Base-by-base conservation (phyloP, 352 stramenopile genomes). In the Pythium volutum region DNA sequence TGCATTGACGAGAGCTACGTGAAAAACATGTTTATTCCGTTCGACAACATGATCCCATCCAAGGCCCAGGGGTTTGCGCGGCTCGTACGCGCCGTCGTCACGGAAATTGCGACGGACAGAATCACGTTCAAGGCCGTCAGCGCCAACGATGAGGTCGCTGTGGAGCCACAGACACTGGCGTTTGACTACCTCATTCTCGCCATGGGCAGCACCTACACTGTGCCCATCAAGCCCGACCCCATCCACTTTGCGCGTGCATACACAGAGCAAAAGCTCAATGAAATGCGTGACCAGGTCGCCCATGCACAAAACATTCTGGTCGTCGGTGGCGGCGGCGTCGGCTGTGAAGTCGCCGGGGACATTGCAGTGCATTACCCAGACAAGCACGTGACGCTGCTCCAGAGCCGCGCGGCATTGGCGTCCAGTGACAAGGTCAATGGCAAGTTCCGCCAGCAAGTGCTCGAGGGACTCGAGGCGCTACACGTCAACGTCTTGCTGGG, bases 1-100 rank as follows among this genome's bases (percentile, higher is more conserved):
- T 83, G 74, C 45, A 72, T 82, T 16, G 76, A 89, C 6, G 64
- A 62, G 26, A 38, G 46, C 36, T 91, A 74, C 66, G 61, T 54
- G 18, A 56, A 62, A 2, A 88, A 83, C 47, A 75, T 91, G 64
- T 91, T 89, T 55, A 74, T 91, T 33, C 81, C 81, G 3, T 80
- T 77, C 57, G 75, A 82, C 55, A 69, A 86, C n/a, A 77, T 69
- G 10, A 81, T 91, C 42, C 74, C 67, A 4, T 36, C 47, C 15
- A 39, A 29, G 22, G 59, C 55, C 45, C 18, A 12, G n/a, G 4
- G 18, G 8, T 73, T 69, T 18, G 60, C 62, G 12, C 15, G 38
- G 12, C 15, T 65, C 31, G 41, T 73, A 14, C 60, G 66, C 26
- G 64, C 47, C 16, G 41, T 64, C 26, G 60, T 48, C 15, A 75